These are phyloP conservation scores for Anisodus tanguticus DNA, from an alignment of 257 asterid genomes.

Conservation along the genomic window DNA sequence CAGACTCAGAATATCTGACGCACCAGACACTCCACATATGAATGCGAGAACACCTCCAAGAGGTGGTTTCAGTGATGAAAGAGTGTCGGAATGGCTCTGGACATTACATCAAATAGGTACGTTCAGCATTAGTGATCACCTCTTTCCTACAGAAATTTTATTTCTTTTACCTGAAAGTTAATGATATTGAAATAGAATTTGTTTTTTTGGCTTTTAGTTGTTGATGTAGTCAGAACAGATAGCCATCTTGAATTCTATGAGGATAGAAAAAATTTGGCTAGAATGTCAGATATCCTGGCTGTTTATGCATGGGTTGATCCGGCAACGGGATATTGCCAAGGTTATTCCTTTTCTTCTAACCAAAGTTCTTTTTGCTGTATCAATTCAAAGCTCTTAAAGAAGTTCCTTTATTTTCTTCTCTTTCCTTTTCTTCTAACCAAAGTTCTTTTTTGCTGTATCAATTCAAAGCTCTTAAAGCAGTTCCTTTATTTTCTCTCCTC, in stretches of 20 bases:
- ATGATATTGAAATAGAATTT: slow-evolving; percentile 25
- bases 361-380: slow-evolving; percentile 28
- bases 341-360: slow-evolving; percentile 44
- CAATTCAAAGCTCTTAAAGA: slow-evolving; percentile 23
- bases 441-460: slow-evolving; percentile 28
- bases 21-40: slow-evolving; percentile 56
- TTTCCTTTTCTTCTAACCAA: slow-evolving; percentile 38
- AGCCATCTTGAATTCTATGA: slow-evolving; percentile 93
- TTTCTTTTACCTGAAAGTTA: neutral
- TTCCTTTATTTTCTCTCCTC: slow-evolving; percentile 36
- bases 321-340: slow-evolving; percentile 98
- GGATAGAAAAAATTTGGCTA: slow-evolving; percentile 87
- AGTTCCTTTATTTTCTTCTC: slow-evolving; percentile 35
- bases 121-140: slow-evolving; percentile 21
- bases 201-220: slow-evolving; percentile 55
- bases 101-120: slow-evolving; percentile 93
- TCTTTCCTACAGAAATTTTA: neutral
- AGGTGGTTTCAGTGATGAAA: slow-evolving; percentile 64
- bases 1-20: slow-evolving; percentile 66
- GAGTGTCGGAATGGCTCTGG: slow-evolving; percentile 99
- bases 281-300: slow-evolving; percentile 99
- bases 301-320: slow-evolving; percentile 99
- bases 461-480: slow-evolving; percentile 20
- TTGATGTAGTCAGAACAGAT: slow-evolving; percentile 97
- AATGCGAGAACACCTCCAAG: slow-evolving; percentile 56